A percentile compares a stretch with the other conserved stretches of the same genome.
Evolutionary conservation across 495 filamentous ascomycete genomes (phyloP).

Genomic region (Penicillium cinerascens): DNA sequence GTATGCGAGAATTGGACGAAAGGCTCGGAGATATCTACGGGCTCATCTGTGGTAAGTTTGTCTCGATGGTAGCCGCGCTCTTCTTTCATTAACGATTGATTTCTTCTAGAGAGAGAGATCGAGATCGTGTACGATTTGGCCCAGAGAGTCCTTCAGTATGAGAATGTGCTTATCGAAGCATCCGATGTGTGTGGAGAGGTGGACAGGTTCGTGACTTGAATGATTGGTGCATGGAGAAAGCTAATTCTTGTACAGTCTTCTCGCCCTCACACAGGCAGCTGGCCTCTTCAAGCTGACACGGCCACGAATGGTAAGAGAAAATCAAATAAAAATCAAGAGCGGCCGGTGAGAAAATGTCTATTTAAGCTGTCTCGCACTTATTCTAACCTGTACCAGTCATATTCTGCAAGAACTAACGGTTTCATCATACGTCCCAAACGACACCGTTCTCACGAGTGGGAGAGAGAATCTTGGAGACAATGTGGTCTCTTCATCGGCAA

Average conservation of each 20-base stretch:
- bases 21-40: slow-evolving; percentile 82
- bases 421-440: slow-evolving; percentile 80
- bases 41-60: slow-evolving; percentile 66
- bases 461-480: not conserved
- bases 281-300: slow-evolving; percentile 66
- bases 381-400: slow-evolving; percentile 52
- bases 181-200: slow-evolving; percentile 84
- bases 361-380: not conserved
- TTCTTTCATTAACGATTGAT: not conserved
- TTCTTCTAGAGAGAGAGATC: slow-evolving; percentile 73
- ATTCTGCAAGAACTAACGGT: slow-evolving; percentile 87
- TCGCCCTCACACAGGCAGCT: slow-evolving; percentile 78
- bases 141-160: slow-evolving; percentile 65
- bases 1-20: slow-evolving; percentile 80
- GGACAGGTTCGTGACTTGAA: slow-evolving; percentile 51
- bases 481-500: not conserved
- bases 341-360: slow-evolving; percentile 56
- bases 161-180: slow-evolving; percentile 59
- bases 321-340: slow-evolving; percentile 70
- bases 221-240: not conserved
- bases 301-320: slow-evolving; percentile 67
- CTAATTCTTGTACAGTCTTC: slow-evolving; percentile 51
- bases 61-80: not conserved
- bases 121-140: slow-evolving; percentile 81
- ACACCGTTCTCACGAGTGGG: slow-evolving; percentile 69